Conservation (phyloP, 176 grass and related monocot genomes). For the Oropetium thomaeum region DNA sequence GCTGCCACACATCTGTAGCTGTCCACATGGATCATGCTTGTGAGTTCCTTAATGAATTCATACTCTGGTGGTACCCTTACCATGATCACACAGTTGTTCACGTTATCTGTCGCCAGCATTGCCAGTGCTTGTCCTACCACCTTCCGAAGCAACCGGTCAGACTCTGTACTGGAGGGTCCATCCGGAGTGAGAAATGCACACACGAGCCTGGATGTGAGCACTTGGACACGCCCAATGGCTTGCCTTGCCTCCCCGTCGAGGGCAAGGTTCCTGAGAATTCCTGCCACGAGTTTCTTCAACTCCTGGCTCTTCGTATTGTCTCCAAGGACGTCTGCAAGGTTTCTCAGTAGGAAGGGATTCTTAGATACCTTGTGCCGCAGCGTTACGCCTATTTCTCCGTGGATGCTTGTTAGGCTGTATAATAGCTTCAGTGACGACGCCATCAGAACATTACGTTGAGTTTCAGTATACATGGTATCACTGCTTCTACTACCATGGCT, state of each 20-base stretch:
- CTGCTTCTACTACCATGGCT: not conserved
- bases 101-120: constrained; percentile 13
- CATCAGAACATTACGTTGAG: not conserved
- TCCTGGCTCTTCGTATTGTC: not conserved
- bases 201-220: not conserved
- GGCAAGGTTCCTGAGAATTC: constrained; percentile 18
- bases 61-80: constrained; percentile 1
- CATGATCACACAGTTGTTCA: constrained; percentile 7
- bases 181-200: not conserved
- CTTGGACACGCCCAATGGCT: not conserved
- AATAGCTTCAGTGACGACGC: constrained; percentile 9
- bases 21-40: not conserved
- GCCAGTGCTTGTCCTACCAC: not conserved
- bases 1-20: not conserved
- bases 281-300: not conserved
- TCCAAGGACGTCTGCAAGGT: not conserved
- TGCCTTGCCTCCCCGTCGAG: not conserved
- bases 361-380: not conserved
- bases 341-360: constrained; percentile 20
- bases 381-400: not conserved
- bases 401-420: not conserved
- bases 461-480: not conserved
- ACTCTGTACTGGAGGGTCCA: not conserved
- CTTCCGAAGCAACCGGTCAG: not conserved
- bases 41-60: not conserved